Base-by-base conservation (phyloP, 1,284 basidiomycete species). In the Ustilago loliicola region DNA sequence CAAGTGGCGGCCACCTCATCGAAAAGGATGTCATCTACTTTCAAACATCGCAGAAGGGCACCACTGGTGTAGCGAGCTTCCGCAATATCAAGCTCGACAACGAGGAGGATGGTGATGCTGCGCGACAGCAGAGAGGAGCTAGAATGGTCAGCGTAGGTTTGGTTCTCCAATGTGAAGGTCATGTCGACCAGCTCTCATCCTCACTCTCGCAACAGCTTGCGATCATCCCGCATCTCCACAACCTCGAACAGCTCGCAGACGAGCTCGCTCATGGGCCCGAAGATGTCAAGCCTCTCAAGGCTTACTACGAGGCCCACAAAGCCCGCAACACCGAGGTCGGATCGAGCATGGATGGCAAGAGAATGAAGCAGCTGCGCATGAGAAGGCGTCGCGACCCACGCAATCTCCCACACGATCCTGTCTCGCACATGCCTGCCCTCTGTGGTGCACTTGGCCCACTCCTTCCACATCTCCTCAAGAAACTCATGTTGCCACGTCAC, bases 1-100 rank as follows among this genome's bases (percentile, higher is more conserved):
- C 82, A 5, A 77, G 72, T 29, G 82, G 82, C 32, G 68, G 75
- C 0, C 82, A 83, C 55, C 58, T 73, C 1, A 61, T 83, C 55
- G 64, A 80, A 8, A 62, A 60, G 38, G 82, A 83, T 32, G 42
- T 67, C 30, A 71, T 83, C 68, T 81, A 72, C 63, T 82, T 83
- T 11, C 55, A 61, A 21, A 61, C 77, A 3, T 19, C 58, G 8
- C 55, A 56, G 5, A 48, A 67, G 8, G 57, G 30, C 29, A 71
- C 58, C 9, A 66, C 77, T 0, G 80, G 77, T 5, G 75, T 81
- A 1, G 81, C 81, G 2, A 66, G 66, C 54, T 81, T 82, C 23
- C 65, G 78, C 27, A 83, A 83, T 32, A 30, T 68, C 56, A 69
- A 65, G 30, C 68, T 82, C 48, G 48, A 63, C n/a, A 48, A 63